Base-by-base conservation (phyloP, 1,284 basidiomycete species). In the Microbotryum saponariae region DNA sequence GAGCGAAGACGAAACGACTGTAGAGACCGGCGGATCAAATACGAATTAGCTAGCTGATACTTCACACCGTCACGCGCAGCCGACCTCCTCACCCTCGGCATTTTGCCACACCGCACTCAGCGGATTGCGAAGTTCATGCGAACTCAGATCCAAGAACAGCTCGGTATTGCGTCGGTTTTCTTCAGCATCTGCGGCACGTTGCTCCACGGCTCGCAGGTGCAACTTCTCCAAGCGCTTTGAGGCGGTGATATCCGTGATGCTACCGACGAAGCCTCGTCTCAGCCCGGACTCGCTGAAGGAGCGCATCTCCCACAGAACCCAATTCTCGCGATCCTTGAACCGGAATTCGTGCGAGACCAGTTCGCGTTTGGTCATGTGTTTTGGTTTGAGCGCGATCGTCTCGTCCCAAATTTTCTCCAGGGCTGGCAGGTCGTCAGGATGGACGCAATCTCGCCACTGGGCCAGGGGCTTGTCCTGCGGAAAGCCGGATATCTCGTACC, bases 101-200 rank as follows among this genome's bases (percentile, higher is more conserved):
- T 42, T 42, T 12, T 42, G 37, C 37, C 37, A 42, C 29, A 56
- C 55, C 14, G 42, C 55, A 46, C 45, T 47, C 18, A 56, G 42
- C 5, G 55, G 60, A 33, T 61, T 61, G 25, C 60, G 46, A 16
- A 61, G 27, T 27, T 61, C 60, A 42, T 61, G 60, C 10, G 46
- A 50, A 21, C 31, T 45, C 21, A 56, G n/a, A 42, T 61, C 60
- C 18, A 61, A 23, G 55, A 44, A 54, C 21, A 56, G 51, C 54
- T 61, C 60, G 10, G 25, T 46, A 9, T 50, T 29, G 12, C 55
- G 54, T 20, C 54, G 33, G 20, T 49, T 61, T 33, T 57, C 51
- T 42, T 61, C 60, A 8, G 60, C 60, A 42, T 61, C 60, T 20
- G 23, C 16, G 16, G 60, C 60, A 7, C 60, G 48, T 31, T 56